Evolutionary conservation across 1,139 yeast species (phyloP), one percentile per base, ranked within the genome.

Genomic region (Lodderomyces pseudojiufengensis): DNA sequence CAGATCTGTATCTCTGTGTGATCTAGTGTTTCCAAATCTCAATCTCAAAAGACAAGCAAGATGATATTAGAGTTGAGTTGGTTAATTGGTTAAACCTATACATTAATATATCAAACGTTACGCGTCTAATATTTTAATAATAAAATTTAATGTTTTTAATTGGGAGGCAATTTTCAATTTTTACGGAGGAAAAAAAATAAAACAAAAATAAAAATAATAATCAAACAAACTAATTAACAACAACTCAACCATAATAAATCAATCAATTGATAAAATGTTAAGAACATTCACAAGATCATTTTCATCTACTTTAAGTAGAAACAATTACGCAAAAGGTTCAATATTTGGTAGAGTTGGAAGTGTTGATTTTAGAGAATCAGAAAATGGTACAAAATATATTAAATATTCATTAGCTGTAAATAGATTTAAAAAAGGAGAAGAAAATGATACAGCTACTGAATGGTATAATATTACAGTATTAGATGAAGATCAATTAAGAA

Each of bases 361-460:
- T 38, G 60, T 69, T 38, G 51, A 58, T 35, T 49, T 56, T 41
- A 63, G 56, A 46, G 73, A 68, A 54, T 59, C 70, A 42, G 59
- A 54, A 38, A 61, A 57, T 37, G 72, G 71, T 26, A 47, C 45
- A 30, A 65, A 63, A 41, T 69, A 59, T 50, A 55, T 67, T 50
- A 59, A 54, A 39, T 70, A 70, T 52, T 60, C 71, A 11, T 62
- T 70, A 42, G 76, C 74, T 9, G 75, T 70, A 24, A 60, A 65
- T 55, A 59, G 60, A 51, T 65, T 46, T 51, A 65, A 65, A 10
- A 54, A 48, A 32, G 63, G 55, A 26, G 60, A 57, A 37, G 20
- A 18, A 18, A 18, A 18, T 18, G 55, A 50, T 33, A 7, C 20
- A 49, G 45, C 41, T 36, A 60, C 73, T 35, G 70, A 66, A 42